These are phyloP conservation scores for Drechslerella dactyloides DNA, from an alignment of 2,329 filamentous ascomycete species.

Conservation along the genomic window DNA sequence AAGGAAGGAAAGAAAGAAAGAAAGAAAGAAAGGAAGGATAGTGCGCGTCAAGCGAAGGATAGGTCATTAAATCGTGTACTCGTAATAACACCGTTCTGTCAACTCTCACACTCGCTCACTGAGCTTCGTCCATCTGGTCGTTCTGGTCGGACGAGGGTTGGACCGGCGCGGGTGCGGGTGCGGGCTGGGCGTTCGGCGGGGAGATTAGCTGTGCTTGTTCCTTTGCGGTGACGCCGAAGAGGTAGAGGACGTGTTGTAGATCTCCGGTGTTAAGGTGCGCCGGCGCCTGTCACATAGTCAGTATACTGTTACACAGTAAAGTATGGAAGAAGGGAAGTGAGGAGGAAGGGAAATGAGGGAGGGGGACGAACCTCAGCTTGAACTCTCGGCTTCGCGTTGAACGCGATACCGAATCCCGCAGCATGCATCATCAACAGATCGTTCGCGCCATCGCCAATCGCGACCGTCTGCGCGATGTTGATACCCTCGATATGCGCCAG, in stretches of 20 bases:
- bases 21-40: too few species aligned
- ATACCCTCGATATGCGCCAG: constrained; percentile 74
- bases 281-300: constrained; percentile 61
- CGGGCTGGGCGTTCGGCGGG: constrained; percentile 59
- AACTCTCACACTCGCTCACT: too few species aligned
- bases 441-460: constrained; percentile 82
- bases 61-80: too few species aligned
- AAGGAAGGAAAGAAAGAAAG: too few species aligned
- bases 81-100: too few species aligned
- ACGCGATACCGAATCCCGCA: constrained; percentile 78
- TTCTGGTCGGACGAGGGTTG: too few species aligned
- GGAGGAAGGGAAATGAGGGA: not conserved
- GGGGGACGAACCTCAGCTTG: constrained; percentile 66
- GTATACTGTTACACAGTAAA: not conserved
- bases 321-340: not conserved
- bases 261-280: constrained; percentile 74
- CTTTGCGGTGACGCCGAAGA: constrained; percentile 74
- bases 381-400: constrained; percentile 82
- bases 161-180: too few species aligned
- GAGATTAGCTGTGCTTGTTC: constrained; percentile 59
- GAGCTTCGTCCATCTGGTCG: too few species aligned
- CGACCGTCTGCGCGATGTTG: constrained; percentile 70
- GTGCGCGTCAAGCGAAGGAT: too few species aligned
- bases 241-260: constrained; percentile 73
- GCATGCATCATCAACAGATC: constrained; percentile 79